A percentile compares a stretch with the other conserved stretches of the same genome.
Evolutionary conservation across 108 stramenopile species (phyloP).

Genomic region (Heterococcus sp.): DNA sequence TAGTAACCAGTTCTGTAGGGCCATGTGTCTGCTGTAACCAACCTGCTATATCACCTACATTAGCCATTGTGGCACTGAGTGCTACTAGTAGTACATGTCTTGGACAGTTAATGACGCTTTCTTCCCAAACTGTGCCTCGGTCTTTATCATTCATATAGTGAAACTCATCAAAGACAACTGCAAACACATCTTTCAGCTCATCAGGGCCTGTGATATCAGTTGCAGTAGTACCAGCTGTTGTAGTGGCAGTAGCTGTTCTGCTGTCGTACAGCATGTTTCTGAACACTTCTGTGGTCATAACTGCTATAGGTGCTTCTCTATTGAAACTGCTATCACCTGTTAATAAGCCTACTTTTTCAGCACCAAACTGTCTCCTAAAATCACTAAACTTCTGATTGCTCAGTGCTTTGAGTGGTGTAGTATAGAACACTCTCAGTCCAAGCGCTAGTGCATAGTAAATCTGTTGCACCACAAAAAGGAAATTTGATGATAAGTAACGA

Average conservation of each 20-base stretch:
- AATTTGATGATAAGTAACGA: too few species aligned
- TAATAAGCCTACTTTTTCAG: constrained; percentile 60
- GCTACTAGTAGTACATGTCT: constrained; percentile 77
- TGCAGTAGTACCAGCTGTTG: constrained; percentile 61
- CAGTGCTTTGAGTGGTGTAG: constrained; percentile 87
- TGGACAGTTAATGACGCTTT: constrained; percentile 80
- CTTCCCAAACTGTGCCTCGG: constrained; percentile 89
- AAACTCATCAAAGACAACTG: constrained; percentile 90
- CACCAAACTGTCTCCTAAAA: constrained; percentile 72
- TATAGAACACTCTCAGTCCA: constrained; percentile 68
- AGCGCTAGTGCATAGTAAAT: constrained; percentile 66
- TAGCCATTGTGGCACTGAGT: constrained; percentile 75
- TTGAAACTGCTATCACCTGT: constrained; percentile 84
- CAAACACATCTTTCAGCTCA: constrained; percentile 68
- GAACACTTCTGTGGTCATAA: constrained; percentile 94
- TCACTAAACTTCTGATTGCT: constrained; percentile 90
- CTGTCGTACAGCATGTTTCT: constrained; percentile 71
- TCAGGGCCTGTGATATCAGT: constrained; percentile 9
- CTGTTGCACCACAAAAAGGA: too few species aligned
- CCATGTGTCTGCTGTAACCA: constrained; percentile 51
- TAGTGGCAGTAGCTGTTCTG: not conserved
- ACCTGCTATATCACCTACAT: constrained; percentile 46
- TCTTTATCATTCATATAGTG: constrained; percentile 92
- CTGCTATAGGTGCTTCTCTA: constrained; percentile 71
- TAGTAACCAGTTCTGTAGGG: constrained; percentile 46